phyloP scores from a whole-genome alignment of 352 stramenopile species.

The Globisporangium paroecandrum region DNA sequence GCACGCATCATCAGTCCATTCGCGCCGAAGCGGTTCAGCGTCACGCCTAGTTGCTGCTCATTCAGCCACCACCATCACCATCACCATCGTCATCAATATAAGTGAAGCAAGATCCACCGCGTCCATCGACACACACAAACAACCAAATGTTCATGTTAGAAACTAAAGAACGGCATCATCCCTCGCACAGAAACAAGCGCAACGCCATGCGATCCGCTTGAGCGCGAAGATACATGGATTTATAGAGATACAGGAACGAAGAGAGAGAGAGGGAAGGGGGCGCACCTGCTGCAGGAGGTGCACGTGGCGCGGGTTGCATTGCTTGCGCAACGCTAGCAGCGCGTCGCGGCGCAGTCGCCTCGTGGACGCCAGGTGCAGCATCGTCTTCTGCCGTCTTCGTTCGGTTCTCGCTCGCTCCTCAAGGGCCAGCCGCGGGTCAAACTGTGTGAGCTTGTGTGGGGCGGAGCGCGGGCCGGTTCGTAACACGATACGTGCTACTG shows the following conservation, averaged over 20 bases:
- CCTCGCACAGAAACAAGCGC: constrained; percentile 7
- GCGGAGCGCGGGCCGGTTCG: not conserved
- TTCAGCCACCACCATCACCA: not conserved
- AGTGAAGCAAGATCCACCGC: not conserved
- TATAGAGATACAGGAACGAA: not conserved
- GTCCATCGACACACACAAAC: not conserved
- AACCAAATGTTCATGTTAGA: not conserved
- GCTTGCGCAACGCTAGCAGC: constrained; percentile 47
- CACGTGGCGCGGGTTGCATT: constrained; percentile 50
- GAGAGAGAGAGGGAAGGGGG: not conserved
- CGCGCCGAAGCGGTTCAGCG: constrained; percentile 52
- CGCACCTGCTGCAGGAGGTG: constrained; percentile 74
- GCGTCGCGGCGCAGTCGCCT: constrained; percentile 63
- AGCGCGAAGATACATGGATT: not conserved
- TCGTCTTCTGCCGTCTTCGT: constrained; percentile 17
- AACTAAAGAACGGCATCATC: not conserved
- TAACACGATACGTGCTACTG: not conserved
- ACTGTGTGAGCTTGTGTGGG: constrained; percentile 1
- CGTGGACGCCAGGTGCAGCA: constrained; percentile 44
- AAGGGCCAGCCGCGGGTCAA: constrained; percentile 1
- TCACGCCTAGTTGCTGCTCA: constrained; percentile 59
- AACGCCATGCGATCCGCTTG: not conserved
- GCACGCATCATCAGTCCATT: constrained; percentile 27
- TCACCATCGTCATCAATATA: not conserved
- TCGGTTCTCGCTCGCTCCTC: constrained; percentile 7